These are phyloP conservation scores for Rhipidocladum racemiflorum DNA, from an alignment of 176 grass and related monocot genomes.

Conservation along the genomic window DNA sequence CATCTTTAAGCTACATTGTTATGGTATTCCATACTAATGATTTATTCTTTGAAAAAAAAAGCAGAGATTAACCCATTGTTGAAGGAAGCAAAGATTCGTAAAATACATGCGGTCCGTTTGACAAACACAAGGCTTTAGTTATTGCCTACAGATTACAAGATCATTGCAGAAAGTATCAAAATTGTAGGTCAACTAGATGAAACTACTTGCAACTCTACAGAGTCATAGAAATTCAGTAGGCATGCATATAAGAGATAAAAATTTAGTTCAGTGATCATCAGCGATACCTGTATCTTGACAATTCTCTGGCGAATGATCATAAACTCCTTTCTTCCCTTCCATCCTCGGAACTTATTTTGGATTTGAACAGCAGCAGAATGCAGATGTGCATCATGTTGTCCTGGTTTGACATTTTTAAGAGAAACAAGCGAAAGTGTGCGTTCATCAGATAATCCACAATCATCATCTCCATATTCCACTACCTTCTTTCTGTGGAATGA, in stretches of 20 bases:
- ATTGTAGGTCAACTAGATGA: not conserved
- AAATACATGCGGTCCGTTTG: not conserved
- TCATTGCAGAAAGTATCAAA: not conserved
- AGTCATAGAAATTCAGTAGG: not conserved
- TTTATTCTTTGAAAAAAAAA: not conserved
- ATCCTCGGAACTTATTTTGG: conserved; percentile 87
- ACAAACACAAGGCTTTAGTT: not conserved
- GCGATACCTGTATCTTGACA: conserved; percentile 75
- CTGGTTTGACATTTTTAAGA: conserved; percentile 54
- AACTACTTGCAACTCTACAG: not conserved
- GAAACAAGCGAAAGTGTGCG: conserved; percentile 72
- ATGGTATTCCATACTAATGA: conserved; percentile 3
- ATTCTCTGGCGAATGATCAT: conserved; percentile 77
- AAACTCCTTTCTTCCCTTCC: conserved; percentile 86
- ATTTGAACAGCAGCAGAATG: conserved; percentile 72
- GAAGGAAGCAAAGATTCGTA: not conserved
- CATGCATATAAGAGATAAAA: conserved; percentile 1
- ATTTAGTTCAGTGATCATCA: not conserved
- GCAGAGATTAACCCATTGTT: not conserved
- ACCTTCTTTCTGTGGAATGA: conserved; percentile 98
- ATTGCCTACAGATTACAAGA: not conserved
- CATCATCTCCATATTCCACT: conserved; percentile 68
- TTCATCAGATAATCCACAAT: conserved; percentile 76
- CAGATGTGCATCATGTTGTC: conserved; percentile 52
- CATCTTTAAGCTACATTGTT: not conserved